Evolutionary conservation across 805 yeast genomes (phyloP).

Genomic region (Cyberlindnera samutprakarnensis): DNA sequence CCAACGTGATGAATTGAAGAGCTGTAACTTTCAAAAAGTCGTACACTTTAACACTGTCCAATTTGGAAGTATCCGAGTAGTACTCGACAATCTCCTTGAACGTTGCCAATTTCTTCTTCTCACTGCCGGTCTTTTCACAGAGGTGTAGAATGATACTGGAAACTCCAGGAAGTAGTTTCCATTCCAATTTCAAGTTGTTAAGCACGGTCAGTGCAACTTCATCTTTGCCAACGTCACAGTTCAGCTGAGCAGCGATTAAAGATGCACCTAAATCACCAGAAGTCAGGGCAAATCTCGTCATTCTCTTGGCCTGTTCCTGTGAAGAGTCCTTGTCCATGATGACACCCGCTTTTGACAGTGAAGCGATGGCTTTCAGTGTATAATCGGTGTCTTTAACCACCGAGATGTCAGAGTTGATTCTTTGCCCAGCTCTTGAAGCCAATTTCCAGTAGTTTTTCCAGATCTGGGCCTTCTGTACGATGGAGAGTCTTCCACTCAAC

Average conservation of each 20-base stretch:
- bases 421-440: constrained; percentile 14
- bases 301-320: constrained; percentile 22
- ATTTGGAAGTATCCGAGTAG: constrained; percentile 4
- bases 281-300: constrained; percentile 27
- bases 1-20: constrained; percentile 26
- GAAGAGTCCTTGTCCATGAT: constrained; percentile 8
- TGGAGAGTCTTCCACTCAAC: constrained; percentile 17
- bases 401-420: constrained; percentile 3
- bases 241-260: constrained; percentile 29
- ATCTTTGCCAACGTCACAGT: constrained; percentile 22
- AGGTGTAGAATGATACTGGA: constrained; percentile 42
- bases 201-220: constrained; percentile 29
- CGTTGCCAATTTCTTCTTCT: constrained; percentile 25
- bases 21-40: constrained; percentile 28
- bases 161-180: constrained; percentile 35
- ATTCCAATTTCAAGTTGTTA: constrained; percentile 23
- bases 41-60: constrained; percentile 13
- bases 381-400: constrained; percentile 6
- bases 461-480: constrained; percentile 12
- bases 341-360: constrained; percentile 12
- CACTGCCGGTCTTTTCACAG: constrained; percentile 38
- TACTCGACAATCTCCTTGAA: constrained; percentile 15
- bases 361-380: constrained; percentile 9
- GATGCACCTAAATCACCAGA: constrained; percentile 25
- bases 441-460: constrained; percentile 17